Conservation (phyloP, 495 filamentous ascomycete species). For the Bryoglossum gracile region DNA sequence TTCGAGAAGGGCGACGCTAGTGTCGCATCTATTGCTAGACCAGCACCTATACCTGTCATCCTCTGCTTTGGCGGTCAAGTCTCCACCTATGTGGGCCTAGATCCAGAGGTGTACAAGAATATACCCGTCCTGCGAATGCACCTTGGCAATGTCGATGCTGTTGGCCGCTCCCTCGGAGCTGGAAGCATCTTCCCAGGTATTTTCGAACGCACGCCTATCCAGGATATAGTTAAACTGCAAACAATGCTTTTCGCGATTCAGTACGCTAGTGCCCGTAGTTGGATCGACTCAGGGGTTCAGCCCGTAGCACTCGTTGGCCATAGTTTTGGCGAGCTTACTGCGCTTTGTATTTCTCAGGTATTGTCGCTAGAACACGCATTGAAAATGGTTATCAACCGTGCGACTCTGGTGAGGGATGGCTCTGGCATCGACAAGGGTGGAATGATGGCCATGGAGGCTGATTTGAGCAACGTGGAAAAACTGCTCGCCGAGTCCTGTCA, state of each 20-base stretch:
- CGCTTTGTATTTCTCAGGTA: constrained; percentile 34
- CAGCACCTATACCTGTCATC: constrained; percentile 33
- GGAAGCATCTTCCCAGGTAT: constrained; percentile 41
- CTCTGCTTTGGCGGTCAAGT: constrained; percentile 51
- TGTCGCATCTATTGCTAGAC: constrained; percentile 1
- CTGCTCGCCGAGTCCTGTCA: constrained; percentile 23
- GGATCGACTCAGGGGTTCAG: constrained; percentile 42
- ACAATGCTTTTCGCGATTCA: constrained; percentile 40
- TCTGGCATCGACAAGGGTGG: constrained; percentile 38
- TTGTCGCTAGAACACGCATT: constrained; percentile 34
- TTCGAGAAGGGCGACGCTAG: constrained; percentile 4
- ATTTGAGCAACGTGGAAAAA: constrained; percentile 19
- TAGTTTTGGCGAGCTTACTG: constrained; percentile 48
- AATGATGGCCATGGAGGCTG: constrained; percentile 42
- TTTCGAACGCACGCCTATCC: constrained; percentile 33
- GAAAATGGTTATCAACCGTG: constrained; percentile 34
- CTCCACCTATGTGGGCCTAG: constrained; percentile 36
- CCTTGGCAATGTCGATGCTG: constrained; percentile 33
- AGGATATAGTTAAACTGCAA: constrained; percentile 39
- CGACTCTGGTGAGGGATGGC: constrained; percentile 28
- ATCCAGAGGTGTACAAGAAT: constrained; percentile 30
- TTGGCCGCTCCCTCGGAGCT: constrained; percentile 26
- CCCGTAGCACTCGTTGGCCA: constrained; percentile 39
- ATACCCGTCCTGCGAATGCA: constrained; percentile 32
- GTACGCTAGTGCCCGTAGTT: constrained; percentile 40